Evolutionary conservation across 805 yeast species (phyloP), one percentile per base, ranked within the genome.

Genomic region (Kodamaea fukazawae): DNA sequence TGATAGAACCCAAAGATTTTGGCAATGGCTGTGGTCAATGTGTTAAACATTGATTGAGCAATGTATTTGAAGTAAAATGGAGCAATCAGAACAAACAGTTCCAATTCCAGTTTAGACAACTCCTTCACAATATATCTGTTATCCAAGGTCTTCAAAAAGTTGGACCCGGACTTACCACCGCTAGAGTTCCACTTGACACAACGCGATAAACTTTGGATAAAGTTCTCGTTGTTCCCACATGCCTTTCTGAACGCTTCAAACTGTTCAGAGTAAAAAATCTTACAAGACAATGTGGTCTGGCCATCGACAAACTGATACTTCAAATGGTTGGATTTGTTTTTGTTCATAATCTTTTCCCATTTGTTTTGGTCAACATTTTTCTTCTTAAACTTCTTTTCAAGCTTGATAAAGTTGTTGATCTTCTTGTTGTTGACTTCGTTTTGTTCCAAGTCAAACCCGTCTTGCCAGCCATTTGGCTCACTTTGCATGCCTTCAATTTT

Each of bases 111-210:
- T 49, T 84, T 86, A 4, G 95, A 82, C 31, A 93, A 67, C 54
- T 93, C 96, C 62, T 93, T 93, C 32, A 93, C 79, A 37, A 93
- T 86, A 47, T 89, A 82, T 43, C 98, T 66, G 54, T 89, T 87
- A 63, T 93, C 99, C 32, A 87, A 64, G 0, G 99, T 93, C 55
- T 93, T 93, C 60, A 93, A 68, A 58, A 93, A 93, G 2, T 88
- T 87, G 2, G 96, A 88, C 0, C 98, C 97, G 58, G 96, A 86
- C 57, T 93, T 93, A 27, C 99, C 99, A 29, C 99, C 99, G 18
- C 82, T 78, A 0, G 96, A 84, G 53, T 91, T 90, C 98, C 98
- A 95, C 55, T 89, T 86, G 10, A 89, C 79, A 64, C 99, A 93
- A 45, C 99, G 67, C 4, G 96, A 82, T 34, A 95, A 73, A 60